phyloP scores from a whole-genome alignment of 2,329 filamentous ascomycete species.

The Colletotrichum scovillei region DNA sequence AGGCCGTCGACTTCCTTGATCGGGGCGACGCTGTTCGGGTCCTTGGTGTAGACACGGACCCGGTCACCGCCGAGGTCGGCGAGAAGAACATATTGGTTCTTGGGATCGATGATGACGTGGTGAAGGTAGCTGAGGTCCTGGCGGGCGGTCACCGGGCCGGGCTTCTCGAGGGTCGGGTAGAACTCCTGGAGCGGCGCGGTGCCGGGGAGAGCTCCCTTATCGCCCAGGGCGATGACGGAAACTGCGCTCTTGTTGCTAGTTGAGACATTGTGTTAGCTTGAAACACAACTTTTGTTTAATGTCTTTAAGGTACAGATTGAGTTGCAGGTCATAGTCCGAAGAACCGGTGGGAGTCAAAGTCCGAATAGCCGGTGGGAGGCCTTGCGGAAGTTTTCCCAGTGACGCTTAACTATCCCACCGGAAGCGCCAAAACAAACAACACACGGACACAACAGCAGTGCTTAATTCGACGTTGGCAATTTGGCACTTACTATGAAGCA shows the following conservation, averaged over 20 bases:
- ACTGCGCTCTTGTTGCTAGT: slow-evolving; percentile 34
- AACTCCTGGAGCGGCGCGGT: slow-evolving; percentile 35
- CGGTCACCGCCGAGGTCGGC: slow-evolving; percentile 34
- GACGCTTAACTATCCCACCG: neutral
- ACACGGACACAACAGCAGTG: too few relatives aligned
- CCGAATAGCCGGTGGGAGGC: too few relatives aligned
- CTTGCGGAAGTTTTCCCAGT: too few relatives aligned
- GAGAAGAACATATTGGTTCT: slow-evolving; percentile 31
- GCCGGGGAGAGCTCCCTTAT: slow-evolving; percentile 35
- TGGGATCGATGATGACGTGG: slow-evolving; percentile 35
- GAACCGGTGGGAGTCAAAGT: too few relatives aligned
- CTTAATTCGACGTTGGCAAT: too few relatives aligned
- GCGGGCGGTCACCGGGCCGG: slow-evolving; percentile 31
- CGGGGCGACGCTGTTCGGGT: slow-evolving; percentile 31
- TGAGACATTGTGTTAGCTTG: slow-evolving; percentile 14
- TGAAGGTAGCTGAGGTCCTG: slow-evolving; percentile 35
- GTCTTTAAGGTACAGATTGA: too few relatives aligned
- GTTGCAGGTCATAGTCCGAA: too few relatives aligned
- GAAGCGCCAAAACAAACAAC: neutral
- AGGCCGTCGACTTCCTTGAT: slow-evolving; percentile 34
- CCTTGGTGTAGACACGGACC: slow-evolving; percentile 35
- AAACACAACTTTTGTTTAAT: neutral
- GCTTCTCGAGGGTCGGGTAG: slow-evolving; percentile 35
- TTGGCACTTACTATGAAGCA: slow-evolving; percentile 36
- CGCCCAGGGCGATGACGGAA: slow-evolving; percentile 32